These are phyloP conservation scores for Thalia dealbata DNA, from an alignment of 176 grass and related monocot species.

Conservation along the genomic window DNA sequence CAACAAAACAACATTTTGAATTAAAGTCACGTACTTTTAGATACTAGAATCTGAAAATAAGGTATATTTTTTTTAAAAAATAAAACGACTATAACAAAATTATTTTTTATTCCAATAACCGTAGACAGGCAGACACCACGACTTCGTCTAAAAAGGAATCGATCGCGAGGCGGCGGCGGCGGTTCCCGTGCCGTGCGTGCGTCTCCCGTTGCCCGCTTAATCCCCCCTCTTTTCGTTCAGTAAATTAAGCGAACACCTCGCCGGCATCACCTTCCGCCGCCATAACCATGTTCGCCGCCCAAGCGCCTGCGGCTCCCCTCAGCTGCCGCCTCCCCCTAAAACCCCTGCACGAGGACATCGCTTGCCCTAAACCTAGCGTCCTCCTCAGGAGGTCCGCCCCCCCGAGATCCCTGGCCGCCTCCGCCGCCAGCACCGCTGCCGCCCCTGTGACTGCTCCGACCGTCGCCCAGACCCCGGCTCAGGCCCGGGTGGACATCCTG, in stretches of 20 bases:
- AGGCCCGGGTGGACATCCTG: slow-evolving; percentile 51
- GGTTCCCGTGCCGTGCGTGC: too few species aligned
- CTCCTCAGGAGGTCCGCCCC: background rate
- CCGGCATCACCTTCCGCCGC: background rate
- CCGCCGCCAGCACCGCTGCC: background rate
- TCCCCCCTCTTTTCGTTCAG: background rate
- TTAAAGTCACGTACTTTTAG: too few species aligned
- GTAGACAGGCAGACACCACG: too few species aligned
- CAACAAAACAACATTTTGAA: too few species aligned
- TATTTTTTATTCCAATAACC: too few species aligned
- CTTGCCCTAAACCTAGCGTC: background rate
- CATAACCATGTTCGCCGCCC: background rate
- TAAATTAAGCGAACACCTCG: slow-evolving; percentile 8
- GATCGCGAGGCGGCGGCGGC: too few species aligned
- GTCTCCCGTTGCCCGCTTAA: background rate
- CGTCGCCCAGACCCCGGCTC: background rate
- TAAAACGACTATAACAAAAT: too few species aligned
- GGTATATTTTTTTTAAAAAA: too few species aligned
- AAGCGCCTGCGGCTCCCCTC: background rate
- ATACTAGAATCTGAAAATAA: too few species aligned
- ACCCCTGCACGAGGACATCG: background rate
- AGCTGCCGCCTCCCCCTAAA: background rate
- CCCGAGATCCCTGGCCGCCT: background rate
- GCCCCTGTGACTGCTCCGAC: background rate
- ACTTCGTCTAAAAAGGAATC: too few species aligned